Evolutionary conservation across 2,329 filamentous ascomycete genomes (phyloP).

Genomic region (Alternaria panax): DNA sequence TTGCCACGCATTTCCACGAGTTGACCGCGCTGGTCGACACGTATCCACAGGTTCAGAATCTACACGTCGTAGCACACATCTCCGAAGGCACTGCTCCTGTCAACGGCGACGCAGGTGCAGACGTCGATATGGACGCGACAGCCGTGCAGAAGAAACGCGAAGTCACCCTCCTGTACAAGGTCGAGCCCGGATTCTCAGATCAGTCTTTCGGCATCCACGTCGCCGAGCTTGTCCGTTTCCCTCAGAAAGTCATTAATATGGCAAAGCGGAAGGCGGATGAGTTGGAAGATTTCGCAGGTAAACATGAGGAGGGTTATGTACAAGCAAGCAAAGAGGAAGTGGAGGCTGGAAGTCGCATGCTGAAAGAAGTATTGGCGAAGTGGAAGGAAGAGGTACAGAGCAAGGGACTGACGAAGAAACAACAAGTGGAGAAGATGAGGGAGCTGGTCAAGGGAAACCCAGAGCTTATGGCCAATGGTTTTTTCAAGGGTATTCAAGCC

Average conservation of each 20-base stretch:
- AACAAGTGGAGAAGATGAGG: slow-evolving; percentile 80
- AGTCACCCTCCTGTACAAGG: slow-evolving; percentile 95
- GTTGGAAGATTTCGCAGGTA: slow-evolving; percentile 90
- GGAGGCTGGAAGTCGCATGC: slow-evolving; percentile 81
- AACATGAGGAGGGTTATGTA: slow-evolving; percentile 65
- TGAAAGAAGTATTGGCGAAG: slow-evolving; percentile 81
- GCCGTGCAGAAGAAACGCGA: slow-evolving; percentile 63
- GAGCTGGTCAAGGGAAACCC: slow-evolving; percentile 79
- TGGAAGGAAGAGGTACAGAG: slow-evolving; percentile 83
- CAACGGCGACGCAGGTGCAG: slow-evolving; percentile 7
- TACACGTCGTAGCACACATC: slow-evolving; percentile 97
- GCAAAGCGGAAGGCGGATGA: slow-evolving; percentile 99
- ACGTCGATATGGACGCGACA: slow-evolving; percentile 56
- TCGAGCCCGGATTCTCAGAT: slow-evolving; percentile 93
- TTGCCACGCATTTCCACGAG: slow-evolving; percentile 98
- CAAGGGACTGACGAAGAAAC: slow-evolving; percentile 61
- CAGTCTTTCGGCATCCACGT: slow-evolving; percentile 99
- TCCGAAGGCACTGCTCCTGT: slow-evolving; percentile 52
- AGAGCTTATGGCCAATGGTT: slow-evolving; percentile 67
- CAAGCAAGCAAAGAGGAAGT: slow-evolving; percentile 77
- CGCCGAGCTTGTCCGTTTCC: slow-evolving; percentile 94
- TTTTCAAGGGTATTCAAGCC: slow-evolving; percentile 68
- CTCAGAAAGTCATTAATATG: slow-evolving; percentile 97
- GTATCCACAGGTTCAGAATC: slow-evolving; percentile 85
- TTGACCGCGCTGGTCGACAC: slow-evolving; percentile 88